phyloP scores from a whole-genome alignment of 2,329 filamentous ascomycete genomes.

The Dactylellina drechsleri region DNA sequence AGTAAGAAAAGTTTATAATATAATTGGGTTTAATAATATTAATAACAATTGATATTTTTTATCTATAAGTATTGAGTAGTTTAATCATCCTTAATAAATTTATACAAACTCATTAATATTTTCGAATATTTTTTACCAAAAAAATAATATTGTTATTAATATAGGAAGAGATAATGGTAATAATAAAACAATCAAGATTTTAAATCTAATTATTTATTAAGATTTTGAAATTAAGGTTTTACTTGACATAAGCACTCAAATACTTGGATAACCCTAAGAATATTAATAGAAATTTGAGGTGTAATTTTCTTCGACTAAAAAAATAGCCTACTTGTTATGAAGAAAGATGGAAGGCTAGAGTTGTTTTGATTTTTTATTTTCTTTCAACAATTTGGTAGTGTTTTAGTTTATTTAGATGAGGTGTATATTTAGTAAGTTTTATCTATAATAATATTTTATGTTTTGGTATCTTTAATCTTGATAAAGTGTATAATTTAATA shows the following conservation, averaged over 20 bases:
- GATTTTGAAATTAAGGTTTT: slow-evolving; percentile 68
- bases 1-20: slow-evolving; percentile 61
- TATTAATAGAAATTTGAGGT: slow-evolving; percentile 52
- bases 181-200: slow-evolving; percentile 60
- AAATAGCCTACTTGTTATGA: slow-evolving; percentile 68
- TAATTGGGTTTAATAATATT: slow-evolving; percentile 76
- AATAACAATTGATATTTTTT: slow-evolving; percentile 71
- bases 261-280: slow-evolving; percentile 72
- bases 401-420: slow-evolving; percentile 76
- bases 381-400: slow-evolving; percentile 67
- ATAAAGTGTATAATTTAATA: too few species aligned
- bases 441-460: too few species aligned
- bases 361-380: slow-evolving; percentile 70
- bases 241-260: slow-evolving; percentile 76
- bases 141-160: slow-evolving; percentile 28
- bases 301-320: slow-evolving; percentile 70
- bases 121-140: slow-evolving; percentile 64
- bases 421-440: slow-evolving; percentile 77
- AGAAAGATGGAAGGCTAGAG: slow-evolving; percentile 64
- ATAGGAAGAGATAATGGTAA: slow-evolving; percentile 56
- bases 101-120: too few species aligned
- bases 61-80: slow-evolving; percentile 68
- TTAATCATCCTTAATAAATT: slow-evolving; percentile 67
- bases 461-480: too few species aligned
- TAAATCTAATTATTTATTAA: slow-evolving; percentile 64